Evolutionary conservation across 2,329 filamentous ascomycete genomes (phyloP), one percentile per base, ranked within the genome.

Genomic region (Monilinia fructigena): DNA sequence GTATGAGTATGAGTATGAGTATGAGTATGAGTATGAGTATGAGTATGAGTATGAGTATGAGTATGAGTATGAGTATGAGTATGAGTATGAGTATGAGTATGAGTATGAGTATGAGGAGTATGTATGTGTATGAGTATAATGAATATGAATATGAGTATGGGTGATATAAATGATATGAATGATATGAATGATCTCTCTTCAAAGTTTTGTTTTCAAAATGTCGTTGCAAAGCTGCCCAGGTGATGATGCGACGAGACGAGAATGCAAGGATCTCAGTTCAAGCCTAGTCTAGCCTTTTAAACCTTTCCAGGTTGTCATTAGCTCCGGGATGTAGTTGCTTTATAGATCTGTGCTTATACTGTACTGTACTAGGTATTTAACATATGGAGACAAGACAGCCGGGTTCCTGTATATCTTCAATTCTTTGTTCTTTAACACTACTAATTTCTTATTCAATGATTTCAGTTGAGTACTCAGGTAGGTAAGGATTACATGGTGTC

Each of bases 181-280:
- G 31, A 35, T 35, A 35, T 35, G 31, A 7, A 35, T 35, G 31
- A 35, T 35, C 7, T 8, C 18, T 47, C 40, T 47, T 47, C 28
- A 23, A 58, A 47, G 40, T 47, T 61, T 50, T 7, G 28, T 50
- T 38, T 61, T 23, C 31, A 23, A 40, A 50, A 38, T 50, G 45
- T 61, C n/a, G 58, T 26, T 50, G 45, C 28, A 61, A 61, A 61
- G 58, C n/a, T 52, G 52, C 40, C 52, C 38, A 64, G 31, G 40
- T 20, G 38, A 58, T 58, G 55, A 45, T 58, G 26, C n/a, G 42
- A 52, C 16, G 52, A 40, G 52, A 47, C 61, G 42, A 58, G 61
- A 58, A 58, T 64, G 61, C 61, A 63, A 63, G 61, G 61, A 63
- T 63, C 11, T 31, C 40, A 45, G 26, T 26, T 38, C 28, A 47